A percentile compares a stretch with the other conserved stretches of the same genome.
Evolutionary conservation across 371 early-diverging fungal genomes (phyloP).

Genomic region (Mortierella sp.): DNA sequence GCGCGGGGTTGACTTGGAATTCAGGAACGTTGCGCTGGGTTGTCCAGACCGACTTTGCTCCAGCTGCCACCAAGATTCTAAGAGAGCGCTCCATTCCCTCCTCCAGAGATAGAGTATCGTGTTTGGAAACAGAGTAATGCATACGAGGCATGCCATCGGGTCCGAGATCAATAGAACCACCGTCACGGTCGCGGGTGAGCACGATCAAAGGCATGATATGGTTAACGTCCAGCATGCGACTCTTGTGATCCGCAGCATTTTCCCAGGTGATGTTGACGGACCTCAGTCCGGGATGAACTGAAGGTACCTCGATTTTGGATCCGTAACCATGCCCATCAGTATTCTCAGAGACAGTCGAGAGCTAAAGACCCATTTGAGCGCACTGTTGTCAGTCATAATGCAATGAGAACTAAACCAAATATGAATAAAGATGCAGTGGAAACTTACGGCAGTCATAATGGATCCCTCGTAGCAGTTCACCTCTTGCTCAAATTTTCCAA

Average conservation of each 20-base stretch:
- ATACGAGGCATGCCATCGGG: slow-evolving; percentile 53
- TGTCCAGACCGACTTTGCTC: slow-evolving; percentile 74
- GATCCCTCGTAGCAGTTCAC: slow-evolving; percentile 68
- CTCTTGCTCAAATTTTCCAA: slow-evolving; percentile 69
- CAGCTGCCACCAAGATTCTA: slow-evolving; percentile 71
- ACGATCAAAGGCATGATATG: slow-evolving; percentile 66
- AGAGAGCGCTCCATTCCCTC: slow-evolving; percentile 64
- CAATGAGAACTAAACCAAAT: slow-evolving; percentile 7
- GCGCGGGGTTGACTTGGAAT: slow-evolving; percentile 59
- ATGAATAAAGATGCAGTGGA: background rate
- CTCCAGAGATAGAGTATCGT: slow-evolving; percentile 64
- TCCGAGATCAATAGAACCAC: slow-evolving; percentile 56
- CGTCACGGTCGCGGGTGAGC: slow-evolving; percentile 77
- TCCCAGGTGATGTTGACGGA: slow-evolving; percentile 66
- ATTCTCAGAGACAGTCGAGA: slow-evolving; percentile 65
- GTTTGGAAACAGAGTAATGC: slow-evolving; percentile 62
- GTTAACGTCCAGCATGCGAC: slow-evolving; percentile 61
- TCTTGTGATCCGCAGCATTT: slow-evolving; percentile 65
- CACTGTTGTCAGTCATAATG: slow-evolving; percentile 2
- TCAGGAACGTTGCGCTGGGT: slow-evolving; percentile 61
- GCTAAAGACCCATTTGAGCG: too few species aligned
- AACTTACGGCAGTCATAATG: slow-evolving; percentile 77
- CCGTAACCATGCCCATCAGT: slow-evolving; percentile 73
- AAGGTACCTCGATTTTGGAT: slow-evolving; percentile 76
- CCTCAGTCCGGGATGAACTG: slow-evolving; percentile 64